Base-by-base conservation (phyloP, 2,329 filamentous ascomycete species). In the Hypoxylon sp. region DNA sequence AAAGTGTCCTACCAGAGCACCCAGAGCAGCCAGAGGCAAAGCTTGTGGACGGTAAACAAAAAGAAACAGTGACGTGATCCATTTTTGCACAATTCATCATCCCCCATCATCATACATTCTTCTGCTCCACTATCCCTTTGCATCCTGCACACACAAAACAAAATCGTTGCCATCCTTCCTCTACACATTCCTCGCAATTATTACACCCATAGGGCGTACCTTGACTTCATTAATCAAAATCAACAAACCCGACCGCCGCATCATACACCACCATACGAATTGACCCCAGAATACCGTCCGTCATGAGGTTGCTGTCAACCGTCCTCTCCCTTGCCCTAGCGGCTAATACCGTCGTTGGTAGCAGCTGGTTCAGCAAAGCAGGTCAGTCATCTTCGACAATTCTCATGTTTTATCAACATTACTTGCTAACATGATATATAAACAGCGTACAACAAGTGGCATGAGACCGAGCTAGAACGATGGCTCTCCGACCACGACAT, bases 381-480 rank as follows among this genome's bases (percentile, higher is more conserved):
- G 91, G 94, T 97, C 86, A 74, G 91, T 81, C 50, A 50, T 70
- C 16, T 25, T 47, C 29, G 54, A 39, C 2, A 23, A 29, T 1
- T 27, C n/a, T 29, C n/a, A 34, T 16, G 16, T 43, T n/a, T n/a
- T n/a, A n/a, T n/a, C n/a, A 2, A 14, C 30, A 29, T 21, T 23
- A 9, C 9, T 11, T 37, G 14, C 8, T 47, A 52, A 60, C 16
- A n/a, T 37, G 61, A 71, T 78, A 66, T 79, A 65, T 68, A 57
- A 12, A 21, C 76, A 97, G 95, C 91, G 14, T 98, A 98, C 85
- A 97, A 98, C 83, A 97, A 96, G 79, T 99, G 96, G 96, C 95
- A 98, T 75, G 91, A 98, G 84, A 97, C 93, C 21, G 96, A 99
- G 85, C 88, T 99, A 29, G 95, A 99, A 83, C 89, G 94, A 75